Evolutionary conservation across 768 basidiomycete genomes (phyloP).

Genomic region (Podaxis sp.): DNA sequence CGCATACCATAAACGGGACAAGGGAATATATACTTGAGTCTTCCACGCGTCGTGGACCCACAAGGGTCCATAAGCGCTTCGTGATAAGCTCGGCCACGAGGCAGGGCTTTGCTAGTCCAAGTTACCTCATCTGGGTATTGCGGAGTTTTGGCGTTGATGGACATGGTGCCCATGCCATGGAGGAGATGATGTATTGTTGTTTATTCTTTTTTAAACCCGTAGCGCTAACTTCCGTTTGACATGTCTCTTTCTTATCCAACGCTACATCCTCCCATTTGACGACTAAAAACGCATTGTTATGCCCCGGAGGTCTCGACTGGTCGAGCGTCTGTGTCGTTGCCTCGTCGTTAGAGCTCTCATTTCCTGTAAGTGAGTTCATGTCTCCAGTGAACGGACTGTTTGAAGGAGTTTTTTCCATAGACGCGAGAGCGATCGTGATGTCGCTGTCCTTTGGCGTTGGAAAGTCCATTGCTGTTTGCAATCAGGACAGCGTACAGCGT

Average conservation of each 20-base stretch:
- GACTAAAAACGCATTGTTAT: background rate
- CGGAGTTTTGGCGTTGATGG: background rate
- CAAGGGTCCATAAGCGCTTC: background rate
- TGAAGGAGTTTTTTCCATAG: background rate
- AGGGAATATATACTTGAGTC: background rate
- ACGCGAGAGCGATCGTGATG: background rate
- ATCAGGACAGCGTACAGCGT: background rate
- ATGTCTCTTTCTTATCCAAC: background rate
- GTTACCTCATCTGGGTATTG: background rate
- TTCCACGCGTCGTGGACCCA: constrained; percentile 8
- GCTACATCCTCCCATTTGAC: background rate
- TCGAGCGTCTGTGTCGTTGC: background rate
- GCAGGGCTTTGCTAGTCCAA: background rate
- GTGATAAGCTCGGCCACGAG: background rate
- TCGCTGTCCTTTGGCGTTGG: background rate
- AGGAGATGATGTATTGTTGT: background rate
- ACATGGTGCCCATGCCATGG: background rate
- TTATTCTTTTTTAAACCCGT: background rate
- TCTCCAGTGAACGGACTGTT: background rate
- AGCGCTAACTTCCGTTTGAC: background rate
- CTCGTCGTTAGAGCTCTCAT: background rate
- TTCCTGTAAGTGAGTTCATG: background rate
- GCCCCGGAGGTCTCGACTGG: background rate
- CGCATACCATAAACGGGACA: background rate
- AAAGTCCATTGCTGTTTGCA: background rate